Evolutionary conservation across 164 flowering plant genomes (phyloP), one percentile per base, ranked within the genome.

Genomic region (Piper betle): DNA sequence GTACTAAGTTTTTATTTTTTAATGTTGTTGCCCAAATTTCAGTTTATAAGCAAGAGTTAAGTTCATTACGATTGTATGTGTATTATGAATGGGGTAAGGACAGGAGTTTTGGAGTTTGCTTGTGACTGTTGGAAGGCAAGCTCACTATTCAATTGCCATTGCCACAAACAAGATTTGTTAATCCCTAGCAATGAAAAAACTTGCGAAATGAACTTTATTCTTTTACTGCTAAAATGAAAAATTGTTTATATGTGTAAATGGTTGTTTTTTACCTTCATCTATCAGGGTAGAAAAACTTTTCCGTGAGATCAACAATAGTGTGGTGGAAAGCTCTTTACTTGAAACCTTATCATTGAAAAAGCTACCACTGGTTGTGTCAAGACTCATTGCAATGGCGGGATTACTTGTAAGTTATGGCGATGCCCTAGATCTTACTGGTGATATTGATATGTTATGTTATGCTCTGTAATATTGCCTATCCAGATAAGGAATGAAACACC

Each of bases 321-420:
- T 93, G 54, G 37, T 38, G 60, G 87, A 86, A 69, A 79, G 75
- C 64, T 86, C 96, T 39, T 85, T 93, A 67, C 74, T 85, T 58
- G 66, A 85, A 55, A 85, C 87, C n/a, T 68, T 93, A 60, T 25
- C 52, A 2, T 80, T 90, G 42, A 74, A 77, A 70, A 93, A 88
- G 78, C 87, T 93, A 60, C 83, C 79, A 1, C 48, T 84, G 55
- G 96, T 90, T 67, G 60, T 77, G 55, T 69, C 79, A 59, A 86
- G 87, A 76, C 80, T 93, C 71, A 88, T 91, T 1, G 97, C 91
- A n/a, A 75, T 93, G 75, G 81, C 91, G 67, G 99, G 97, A 53
- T 86, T 90, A 39, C 77, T 93, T 89, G 99, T 93, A 86, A 65
- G 62, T 68, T 55, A 55, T 7, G 15, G 25, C 2, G 16, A 33